These are phyloP conservation scores for Lasiodiplodia hormozganensis DNA, from an alignment of 2,329 filamentous ascomycete species.

Conservation along the genomic window DNA sequence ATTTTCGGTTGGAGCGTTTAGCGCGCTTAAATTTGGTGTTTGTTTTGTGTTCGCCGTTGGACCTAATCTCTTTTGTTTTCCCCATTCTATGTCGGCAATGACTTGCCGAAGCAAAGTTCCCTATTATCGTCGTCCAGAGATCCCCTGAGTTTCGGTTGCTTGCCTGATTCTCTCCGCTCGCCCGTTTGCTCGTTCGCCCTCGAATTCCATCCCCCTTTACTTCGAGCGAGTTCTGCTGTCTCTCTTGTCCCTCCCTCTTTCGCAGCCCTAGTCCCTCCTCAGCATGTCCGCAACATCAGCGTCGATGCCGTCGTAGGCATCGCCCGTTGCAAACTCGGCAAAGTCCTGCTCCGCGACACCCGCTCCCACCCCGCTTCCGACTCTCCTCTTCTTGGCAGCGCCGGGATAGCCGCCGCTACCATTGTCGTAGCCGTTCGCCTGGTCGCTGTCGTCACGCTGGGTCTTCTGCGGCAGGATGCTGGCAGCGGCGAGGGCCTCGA, in stretches of 20 bases:
- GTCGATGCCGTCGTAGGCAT: slow-evolving; percentile 64
- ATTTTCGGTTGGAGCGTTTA: not conserved
- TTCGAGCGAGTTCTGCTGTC: not conserved
- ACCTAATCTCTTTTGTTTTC: not conserved
- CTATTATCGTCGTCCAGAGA: not conserved
- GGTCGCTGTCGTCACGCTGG: slow-evolving; percentile 7
- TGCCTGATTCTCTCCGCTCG: not conserved
- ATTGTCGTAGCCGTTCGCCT: slow-evolving; percentile 32
- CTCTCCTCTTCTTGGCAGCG: slow-evolving; percentile 47
- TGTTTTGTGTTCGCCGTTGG: not conserved
- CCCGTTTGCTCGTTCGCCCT: not conserved
- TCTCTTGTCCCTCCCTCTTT: not conserved
- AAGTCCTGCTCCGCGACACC: slow-evolving; percentile 38
- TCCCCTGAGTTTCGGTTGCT: not conserved
- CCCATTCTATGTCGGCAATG: not conserved
- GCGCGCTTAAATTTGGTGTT: not conserved
- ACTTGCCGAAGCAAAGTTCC: not conserved
- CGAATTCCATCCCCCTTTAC: not conserved
- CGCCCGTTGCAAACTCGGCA: slow-evolving; percentile 51
- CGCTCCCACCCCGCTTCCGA: slow-evolving; percentile 36
- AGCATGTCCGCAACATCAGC: slow-evolving; percentile 67
- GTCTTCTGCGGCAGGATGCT: slow-evolving; percentile 26
- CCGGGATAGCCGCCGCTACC: not conserved
- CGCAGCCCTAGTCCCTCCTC: slow-evolving; percentile 43
- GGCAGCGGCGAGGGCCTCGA: slow-evolving; percentile 8